phyloP scores from a whole-genome alignment of 2,329 filamentous ascomycete genomes.

The Didymella pomorum region DNA sequence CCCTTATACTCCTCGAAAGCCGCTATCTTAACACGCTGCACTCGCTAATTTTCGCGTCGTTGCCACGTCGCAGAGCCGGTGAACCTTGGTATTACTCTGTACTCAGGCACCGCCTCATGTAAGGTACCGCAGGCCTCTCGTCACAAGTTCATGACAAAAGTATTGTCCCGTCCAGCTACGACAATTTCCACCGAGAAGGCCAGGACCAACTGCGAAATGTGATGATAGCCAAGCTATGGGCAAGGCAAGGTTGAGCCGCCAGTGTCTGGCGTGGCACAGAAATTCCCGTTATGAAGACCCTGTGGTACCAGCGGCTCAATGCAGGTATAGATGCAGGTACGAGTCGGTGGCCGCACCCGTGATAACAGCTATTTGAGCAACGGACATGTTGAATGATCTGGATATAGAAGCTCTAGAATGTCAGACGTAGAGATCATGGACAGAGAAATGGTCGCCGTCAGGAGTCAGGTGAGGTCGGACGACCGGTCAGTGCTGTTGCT shows the following conservation, averaged over 20 bases:
- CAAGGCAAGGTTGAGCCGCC: slow-evolving; percentile 23
- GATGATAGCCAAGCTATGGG: slow-evolving; percentile 5
- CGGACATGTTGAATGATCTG: slow-evolving; percentile 4
- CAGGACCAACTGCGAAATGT: slow-evolving; percentile 1
- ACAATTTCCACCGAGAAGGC: slow-evolving; percentile 1
- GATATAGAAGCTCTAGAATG: neutral
- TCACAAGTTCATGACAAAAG: slow-evolving; percentile 12
- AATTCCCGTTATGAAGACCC: slow-evolving; percentile 16
- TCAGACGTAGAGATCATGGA: neutral
- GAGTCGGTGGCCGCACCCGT: slow-evolving; percentile 22
- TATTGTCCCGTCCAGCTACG: slow-evolving; percentile 15
- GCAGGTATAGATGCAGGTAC: slow-evolving; percentile 28
- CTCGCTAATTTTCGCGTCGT: neutral
- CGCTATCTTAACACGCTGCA: neutral
- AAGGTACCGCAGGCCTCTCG: slow-evolving; percentile 18
- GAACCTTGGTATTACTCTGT: slow-evolving; percentile 19
- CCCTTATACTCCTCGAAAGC: slow-evolving; percentile 13
- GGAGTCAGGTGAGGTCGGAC: slow-evolving; percentile 23
- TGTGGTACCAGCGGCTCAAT: slow-evolving; percentile 24
- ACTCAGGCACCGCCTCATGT: slow-evolving; percentile 23
- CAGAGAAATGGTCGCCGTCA: neutral
- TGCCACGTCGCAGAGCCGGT: slow-evolving; percentile 7
- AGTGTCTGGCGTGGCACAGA: slow-evolving; percentile 23
- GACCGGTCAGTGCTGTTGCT: slow-evolving; percentile 4
- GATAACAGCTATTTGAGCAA: slow-evolving; percentile 20